phyloP scores from a whole-genome alignment of 306 rosid species.

The Vachellia pachyceras region DNA sequence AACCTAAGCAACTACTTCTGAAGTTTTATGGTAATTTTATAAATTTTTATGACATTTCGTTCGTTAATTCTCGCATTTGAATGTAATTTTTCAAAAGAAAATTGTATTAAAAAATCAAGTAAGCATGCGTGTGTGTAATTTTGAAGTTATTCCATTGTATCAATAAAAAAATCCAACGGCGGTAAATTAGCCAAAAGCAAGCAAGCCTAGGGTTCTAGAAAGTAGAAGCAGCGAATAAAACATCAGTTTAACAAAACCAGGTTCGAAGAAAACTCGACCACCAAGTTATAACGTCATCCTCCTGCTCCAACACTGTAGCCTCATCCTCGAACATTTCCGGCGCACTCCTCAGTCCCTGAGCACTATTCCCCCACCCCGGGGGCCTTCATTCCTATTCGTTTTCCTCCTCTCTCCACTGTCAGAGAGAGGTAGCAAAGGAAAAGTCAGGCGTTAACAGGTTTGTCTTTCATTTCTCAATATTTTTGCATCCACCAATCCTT shows the following conservation, averaged over 20 bases:
- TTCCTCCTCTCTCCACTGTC: slow-evolving; percentile 2
- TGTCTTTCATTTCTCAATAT: slow-evolving; percentile 1
- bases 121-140: too few species aligned
- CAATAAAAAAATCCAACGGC: slow-evolving; percentile 18
- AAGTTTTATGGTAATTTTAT: too few species aligned
- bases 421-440: background rate
- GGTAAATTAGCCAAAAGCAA: background rate
- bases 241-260: background rate
- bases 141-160: background rate
- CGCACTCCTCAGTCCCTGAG: background rate
- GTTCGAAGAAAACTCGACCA: background rate
- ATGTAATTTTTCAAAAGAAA: too few species aligned
- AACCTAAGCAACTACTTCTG: too few species aligned
- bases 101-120: too few species aligned
- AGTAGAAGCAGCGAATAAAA: background rate
- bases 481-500: background rate
- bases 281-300: background rate
- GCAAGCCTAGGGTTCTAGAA: slow-evolving; percentile 10
- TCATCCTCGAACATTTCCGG: slow-evolving; percentile 31
- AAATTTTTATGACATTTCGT: too few species aligned
- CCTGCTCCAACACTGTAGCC: background rate
- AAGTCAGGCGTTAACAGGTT: slow-evolving; percentile 10
- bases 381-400: background rate
- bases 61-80: too few species aligned
- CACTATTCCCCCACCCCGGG: background rate